Base-by-base conservation (phyloP, 208 protist genomes). In the Leishmania arabica region DNA sequence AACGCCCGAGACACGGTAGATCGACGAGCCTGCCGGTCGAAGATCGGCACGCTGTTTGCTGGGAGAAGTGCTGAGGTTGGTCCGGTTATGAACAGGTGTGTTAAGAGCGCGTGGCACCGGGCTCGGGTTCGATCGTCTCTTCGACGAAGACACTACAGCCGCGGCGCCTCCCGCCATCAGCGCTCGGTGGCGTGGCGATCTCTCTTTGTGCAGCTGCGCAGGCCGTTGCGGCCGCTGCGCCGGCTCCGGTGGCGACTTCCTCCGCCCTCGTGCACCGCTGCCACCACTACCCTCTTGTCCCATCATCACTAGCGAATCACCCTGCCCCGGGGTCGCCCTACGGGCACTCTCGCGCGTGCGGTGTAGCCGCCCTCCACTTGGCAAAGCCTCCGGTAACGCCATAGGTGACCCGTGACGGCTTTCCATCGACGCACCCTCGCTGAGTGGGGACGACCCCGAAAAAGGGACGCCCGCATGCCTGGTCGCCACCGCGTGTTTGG, bases 141-240 rank as follows among this genome's bases (percentile, higher is more conserved):
- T 85, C 1, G 70, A 53, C 1, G n/a, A 19, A 24, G 49, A 60
- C 53, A 74, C 77, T 31, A 8, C 31, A 19, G 21, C 42, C 37
- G 31, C 27, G 6, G 27, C 75, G 9, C 49, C 56, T 15, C 56
- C 40, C 31, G 42, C 8, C 34, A 68, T 31, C 7, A 37, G 19
- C 9, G 65, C 8, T 7, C 76, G 81, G 70, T 77, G 58, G 13
- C 77, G 81, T 54, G 77, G 77, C 47, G 77, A 85, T 37, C 56
- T 75, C 19, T 79, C 78, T 17, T 37, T 58, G 9, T 66, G 78
- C 31, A 21, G 60, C n/a, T 82, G 62, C 34, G 65, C 42, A 15
- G 78, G 78, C 2, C 78, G 77, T 51, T 82, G 82, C 47, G 47
- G 82, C 54, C 49, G 62, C 51, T 58, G 24, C 0, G 72, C 24